Percentiles rank a stretch among this genome's conserved stretches.
Conservation (phyloP, 116 monocot species). For the Dioscorea cayenensis region DNA sequence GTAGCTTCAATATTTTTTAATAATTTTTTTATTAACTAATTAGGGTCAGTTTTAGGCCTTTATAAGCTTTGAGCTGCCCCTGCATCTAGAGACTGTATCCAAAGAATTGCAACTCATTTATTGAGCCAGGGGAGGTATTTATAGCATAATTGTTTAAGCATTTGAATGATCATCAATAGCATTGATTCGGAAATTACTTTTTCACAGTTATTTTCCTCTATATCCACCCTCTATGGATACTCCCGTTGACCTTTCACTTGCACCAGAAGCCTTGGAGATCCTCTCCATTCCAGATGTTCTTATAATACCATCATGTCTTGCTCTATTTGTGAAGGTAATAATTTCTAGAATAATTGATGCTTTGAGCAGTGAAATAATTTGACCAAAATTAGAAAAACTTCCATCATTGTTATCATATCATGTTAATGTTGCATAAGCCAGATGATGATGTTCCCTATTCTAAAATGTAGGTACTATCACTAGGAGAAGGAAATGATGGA, state of each 20-base stretch:
- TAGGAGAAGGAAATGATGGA: slow-evolving; percentile 24
- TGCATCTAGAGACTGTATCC: slow-evolving; percentile 57
- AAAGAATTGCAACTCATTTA: slow-evolving; percentile 68
- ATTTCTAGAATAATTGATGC: neutral
- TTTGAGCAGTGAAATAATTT: neutral
- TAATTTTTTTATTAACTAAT: too few relatives aligned
- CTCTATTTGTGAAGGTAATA: slow-evolving; percentile 83
- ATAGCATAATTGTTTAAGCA: too few relatives aligned
- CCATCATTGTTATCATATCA: too few relatives aligned
- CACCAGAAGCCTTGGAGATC: slow-evolving; percentile 80
- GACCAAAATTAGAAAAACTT: neutral
- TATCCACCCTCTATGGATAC: slow-evolving; percentile 65
- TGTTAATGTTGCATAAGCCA: too few relatives aligned
- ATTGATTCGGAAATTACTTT: neutral
- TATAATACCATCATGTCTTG: slow-evolving; percentile 80
- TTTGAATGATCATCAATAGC: too few relatives aligned
- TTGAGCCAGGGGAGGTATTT: slow-evolving; percentile 62
- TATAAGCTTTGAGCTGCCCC: too few relatives aligned
- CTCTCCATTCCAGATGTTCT: slow-evolving; percentile 54
- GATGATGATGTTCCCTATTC: neutral
- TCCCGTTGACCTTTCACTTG: slow-evolving; percentile 80
- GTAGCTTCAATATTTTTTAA: too few relatives aligned
- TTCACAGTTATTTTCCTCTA: slow-evolving; percentile 79
- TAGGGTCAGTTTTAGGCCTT: too few relatives aligned
- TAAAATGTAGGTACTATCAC: slow-evolving; percentile 39